phyloP scores from a whole-genome alignment of 2,329 filamentous ascomycete genomes.

The Leptographium lundbergii region DNA sequence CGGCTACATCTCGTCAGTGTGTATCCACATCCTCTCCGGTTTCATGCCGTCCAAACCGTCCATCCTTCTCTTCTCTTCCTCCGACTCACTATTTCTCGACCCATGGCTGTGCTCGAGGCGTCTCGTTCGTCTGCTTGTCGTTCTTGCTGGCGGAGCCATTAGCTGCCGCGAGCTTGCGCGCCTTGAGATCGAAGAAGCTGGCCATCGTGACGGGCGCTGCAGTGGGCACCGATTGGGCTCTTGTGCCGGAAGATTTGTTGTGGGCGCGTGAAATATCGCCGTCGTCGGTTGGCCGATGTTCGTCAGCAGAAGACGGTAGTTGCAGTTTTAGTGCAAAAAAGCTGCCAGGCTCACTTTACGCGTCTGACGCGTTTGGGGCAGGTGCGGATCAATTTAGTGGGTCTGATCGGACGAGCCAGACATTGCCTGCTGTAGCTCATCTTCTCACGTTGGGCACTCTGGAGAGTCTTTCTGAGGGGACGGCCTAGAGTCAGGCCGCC shows the following conservation, averaged over 20 bases:
- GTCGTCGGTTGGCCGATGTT: neutral
- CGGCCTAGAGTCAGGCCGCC: neutral
- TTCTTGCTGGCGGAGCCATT: constrained; percentile 54
- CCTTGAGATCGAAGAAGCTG: constrained; percentile 92
- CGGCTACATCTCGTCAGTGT: constrained; percentile 47
- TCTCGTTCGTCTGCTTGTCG: constrained; percentile 49
- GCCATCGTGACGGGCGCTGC: constrained; percentile 43
- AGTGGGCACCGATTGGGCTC: neutral
- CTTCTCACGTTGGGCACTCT: neutral
- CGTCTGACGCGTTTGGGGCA: constrained; percentile 8
- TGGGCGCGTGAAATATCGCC: neutral
- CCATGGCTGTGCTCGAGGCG: constrained; percentile 72
- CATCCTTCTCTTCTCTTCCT: constrained; percentile 26
- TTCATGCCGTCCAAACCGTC: neutral
- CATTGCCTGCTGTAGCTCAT: neutral
- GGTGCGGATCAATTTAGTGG: neutral
- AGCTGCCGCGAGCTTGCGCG: constrained; percentile 64
- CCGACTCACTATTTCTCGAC: constrained; percentile 87
- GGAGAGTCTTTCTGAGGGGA: neutral
- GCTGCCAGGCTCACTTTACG: constrained; percentile 8
- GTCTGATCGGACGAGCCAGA: neutral
- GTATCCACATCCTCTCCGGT: neutral
- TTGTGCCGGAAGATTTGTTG: neutral
- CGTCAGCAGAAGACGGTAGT: neutral
- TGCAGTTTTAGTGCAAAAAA: neutral